Evolutionary conservation across 768 basidiomycete species (phyloP).

Genomic region (Lactarius psammicola): DNA sequence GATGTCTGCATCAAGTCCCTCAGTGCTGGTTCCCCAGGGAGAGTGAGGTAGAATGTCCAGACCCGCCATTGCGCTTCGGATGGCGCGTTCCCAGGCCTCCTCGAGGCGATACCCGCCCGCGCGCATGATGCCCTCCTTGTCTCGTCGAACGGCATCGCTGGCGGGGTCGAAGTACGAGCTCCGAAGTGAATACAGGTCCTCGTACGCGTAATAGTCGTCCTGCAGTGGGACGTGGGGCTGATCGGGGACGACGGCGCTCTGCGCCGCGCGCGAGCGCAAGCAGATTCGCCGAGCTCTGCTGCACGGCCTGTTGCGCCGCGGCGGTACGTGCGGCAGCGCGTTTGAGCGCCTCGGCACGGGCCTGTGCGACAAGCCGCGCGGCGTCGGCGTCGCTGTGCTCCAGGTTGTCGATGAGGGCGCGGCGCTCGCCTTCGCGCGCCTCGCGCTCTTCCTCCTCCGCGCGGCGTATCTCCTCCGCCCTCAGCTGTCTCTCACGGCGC

Average conservation of each 20-base stretch:
- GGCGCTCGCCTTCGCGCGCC: constrained; percentile 67
- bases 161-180: constrained; percentile 66
- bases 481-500: constrained; percentile 63
- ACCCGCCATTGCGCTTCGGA: constrained; percentile 70
- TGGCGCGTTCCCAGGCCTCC: constrained; percentile 83
- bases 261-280: constrained; percentile 63
- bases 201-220: constrained; percentile 74
- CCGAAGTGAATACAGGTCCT: constrained; percentile 59
- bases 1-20: constrained; percentile 41
- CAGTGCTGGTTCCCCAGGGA: constrained; percentile 11
- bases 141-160: constrained; percentile 74
- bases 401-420: constrained; percentile 77
- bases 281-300: constrained; percentile 38
- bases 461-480: constrained; percentile 61
- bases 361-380: constrained; percentile 64
- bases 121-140: constrained; percentile 74
- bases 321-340: constrained; percentile 57
- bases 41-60: constrained; percentile 56
- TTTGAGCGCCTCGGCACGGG: constrained; percentile 61
- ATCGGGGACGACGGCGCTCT: constrained; percentile 67
- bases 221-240: constrained; percentile 76
- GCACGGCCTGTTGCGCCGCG: constrained; percentile 29
- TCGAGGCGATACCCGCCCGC: constrained; percentile 80
- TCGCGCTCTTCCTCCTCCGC: constrained; percentile 76
- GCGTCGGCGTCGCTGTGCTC: constrained; percentile 76